Conservation (phyloP, 1,139 yeast genomes). For the Arxiozyma slooffiae region DNA sequence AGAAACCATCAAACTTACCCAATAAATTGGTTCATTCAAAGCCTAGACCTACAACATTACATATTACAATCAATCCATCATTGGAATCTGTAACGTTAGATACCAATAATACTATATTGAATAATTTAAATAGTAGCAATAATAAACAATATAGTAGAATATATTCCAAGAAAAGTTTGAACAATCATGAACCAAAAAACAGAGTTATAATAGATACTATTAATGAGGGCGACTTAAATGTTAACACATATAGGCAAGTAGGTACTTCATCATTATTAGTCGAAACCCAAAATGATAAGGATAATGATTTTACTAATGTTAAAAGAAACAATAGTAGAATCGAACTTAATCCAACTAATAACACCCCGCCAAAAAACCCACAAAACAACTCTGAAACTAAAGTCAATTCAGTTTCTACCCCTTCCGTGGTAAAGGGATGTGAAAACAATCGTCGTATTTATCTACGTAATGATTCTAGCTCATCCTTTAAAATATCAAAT, state of each 20-base stretch:
- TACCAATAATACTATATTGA: not conserved
- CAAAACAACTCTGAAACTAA: too few relatives aligned
- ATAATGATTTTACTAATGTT: not conserved
- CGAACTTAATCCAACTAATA: too few relatives aligned
- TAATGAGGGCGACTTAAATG: not conserved
- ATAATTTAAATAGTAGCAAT: not conserved
- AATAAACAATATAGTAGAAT: not conserved
- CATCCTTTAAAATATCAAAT: not conserved
- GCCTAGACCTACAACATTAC: conserved; percentile 8
- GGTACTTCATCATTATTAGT: not conserved
- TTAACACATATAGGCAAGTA: not conserved
- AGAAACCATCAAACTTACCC: not conserved
- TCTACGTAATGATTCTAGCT: not conserved
- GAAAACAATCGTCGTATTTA: not conserved
- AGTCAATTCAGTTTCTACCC: not conserved
- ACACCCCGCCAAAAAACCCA: not conserved
- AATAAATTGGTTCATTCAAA: not conserved
- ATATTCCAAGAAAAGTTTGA: conserved; percentile 5
- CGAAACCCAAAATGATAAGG: not conserved
- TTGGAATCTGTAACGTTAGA: not conserved
- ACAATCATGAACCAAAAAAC: conserved; percentile 3
- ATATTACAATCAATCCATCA: conserved; percentile 3
- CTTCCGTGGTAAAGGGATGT: not conserved
- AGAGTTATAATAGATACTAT: not conserved
- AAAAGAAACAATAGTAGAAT: not conserved